A percentile compares a stretch with the other conserved stretches of the same genome.
phyloP scores from a whole-genome alignment of 345 rosid genomes.

The Gossypium raimondii region DNA sequence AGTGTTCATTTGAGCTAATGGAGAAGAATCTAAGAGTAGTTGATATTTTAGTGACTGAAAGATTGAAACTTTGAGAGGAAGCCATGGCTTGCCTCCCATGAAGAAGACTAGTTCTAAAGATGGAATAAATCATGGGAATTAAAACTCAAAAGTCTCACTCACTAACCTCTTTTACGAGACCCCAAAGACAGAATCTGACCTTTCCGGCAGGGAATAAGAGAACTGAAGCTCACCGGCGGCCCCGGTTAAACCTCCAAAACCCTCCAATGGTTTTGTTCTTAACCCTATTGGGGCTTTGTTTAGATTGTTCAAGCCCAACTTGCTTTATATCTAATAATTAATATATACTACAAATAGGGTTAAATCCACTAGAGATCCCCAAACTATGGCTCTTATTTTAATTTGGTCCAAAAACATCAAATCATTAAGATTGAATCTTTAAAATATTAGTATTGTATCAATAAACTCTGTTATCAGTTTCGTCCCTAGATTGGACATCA shows the following conservation, averaged over 20 bases:
- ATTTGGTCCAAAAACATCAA: no score
- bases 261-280: neutral
- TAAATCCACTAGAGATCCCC: no score
- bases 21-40: neutral
- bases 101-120: neutral
- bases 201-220: neutral
- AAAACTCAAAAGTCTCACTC: neutral
- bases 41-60: neutral
- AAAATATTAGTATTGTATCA: no score
- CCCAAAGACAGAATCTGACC: neutral
- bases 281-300: no score
- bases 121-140: neutral
- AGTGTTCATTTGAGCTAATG: neutral
- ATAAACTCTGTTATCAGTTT: no score
- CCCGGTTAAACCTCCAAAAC: neutral
- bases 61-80: neutral
- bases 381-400: no score
- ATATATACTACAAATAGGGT: no score
- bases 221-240: neutral
- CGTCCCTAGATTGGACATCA: no score
- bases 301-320: slow-evolving; percentile 10
- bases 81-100: slow-evolving; percentile 2
- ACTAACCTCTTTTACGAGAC: neutral
- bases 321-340: no score
- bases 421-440: no score